phyloP scores from a whole-genome alignment of 1,139 yeast species.

The Entelexis sorbosivorans region DNA sequence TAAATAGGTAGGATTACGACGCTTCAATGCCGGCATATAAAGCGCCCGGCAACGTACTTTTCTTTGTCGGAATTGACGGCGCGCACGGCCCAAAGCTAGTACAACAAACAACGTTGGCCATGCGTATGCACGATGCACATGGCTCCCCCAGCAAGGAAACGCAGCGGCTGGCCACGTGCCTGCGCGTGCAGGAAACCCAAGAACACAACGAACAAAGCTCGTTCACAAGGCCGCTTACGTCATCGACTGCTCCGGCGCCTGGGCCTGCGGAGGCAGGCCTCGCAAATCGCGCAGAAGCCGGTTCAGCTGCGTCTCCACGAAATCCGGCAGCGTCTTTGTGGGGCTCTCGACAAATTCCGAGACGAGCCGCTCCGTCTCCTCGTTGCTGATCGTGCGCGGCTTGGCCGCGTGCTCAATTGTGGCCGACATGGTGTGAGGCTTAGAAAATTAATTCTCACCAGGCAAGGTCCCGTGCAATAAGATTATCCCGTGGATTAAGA shows the following conservation, averaged over 20 bases:
- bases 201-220: not conserved
- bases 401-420: conserved; percentile 21
- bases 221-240: not conserved
- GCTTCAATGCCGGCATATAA: too few relatives aligned
- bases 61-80: too few relatives aligned
- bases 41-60: too few relatives aligned
- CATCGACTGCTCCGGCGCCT: not conserved
- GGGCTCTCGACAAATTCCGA: conserved; percentile 39
- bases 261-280: conserved; percentile 47
- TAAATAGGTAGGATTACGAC: not conserved
- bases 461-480: not conserved
- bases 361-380: conserved; percentile 36
- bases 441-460: not conserved
- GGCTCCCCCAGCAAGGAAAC: not conserved
- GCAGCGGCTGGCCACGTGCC: not conserved
- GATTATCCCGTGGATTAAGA: not conserved
- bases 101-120: not conserved
- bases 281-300: conserved; percentile 61
- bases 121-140: not conserved
- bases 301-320: conserved; percentile 46
- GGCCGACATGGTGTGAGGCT: conserved; percentile 15
- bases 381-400: conserved; percentile 26
- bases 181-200: not conserved
- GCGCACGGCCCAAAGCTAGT: not conserved
- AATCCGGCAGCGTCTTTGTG: conserved; percentile 32